Evolutionary conservation across 768 basidiomycete genomes (phyloP), one percentile per base, ranked within the genome.

Genomic region (Hygrocybe coccinea): DNA sequence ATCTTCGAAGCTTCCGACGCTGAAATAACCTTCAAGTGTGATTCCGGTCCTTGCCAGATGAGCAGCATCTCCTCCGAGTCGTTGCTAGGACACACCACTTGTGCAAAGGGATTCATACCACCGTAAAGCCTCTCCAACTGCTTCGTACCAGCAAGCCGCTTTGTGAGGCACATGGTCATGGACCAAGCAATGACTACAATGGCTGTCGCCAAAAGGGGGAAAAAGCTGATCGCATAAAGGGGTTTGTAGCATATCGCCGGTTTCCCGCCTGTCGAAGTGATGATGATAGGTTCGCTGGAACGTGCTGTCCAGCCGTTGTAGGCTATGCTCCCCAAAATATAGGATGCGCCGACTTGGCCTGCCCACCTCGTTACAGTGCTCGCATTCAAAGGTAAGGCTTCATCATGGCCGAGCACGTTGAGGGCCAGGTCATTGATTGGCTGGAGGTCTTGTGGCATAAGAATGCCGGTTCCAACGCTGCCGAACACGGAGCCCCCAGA

Each of bases 231-330:
- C 11, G 47, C 46, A 25, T 52, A 55, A 12, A 19, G 47, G 15
- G 47, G 46, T 19, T 33, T 34, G 24, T 55, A 55, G 37, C 54
- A 55, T n/a, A 34, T 36, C 33, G 24, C 54, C 15, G 21, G 52
- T 24, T 34, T 25, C 5, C 54, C 54, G 7, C 47, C 54, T 9
- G 54, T 55, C 33, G 50, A 53, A n/a, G 10, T 8, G 8, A 55
- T 34, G 19, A 29, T 21, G 10, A 55, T 50, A 10, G 46, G 48
- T 2, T 22, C 15, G 35, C 10, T 37, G 12, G n/a, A 14, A 8
- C 21, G 6, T 5, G 54, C 54, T 11, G 54, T 47, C 47, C 45
- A 55, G 9, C 54, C 54, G 37, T 55, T 55, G 47, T 52, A 55
- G 5, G n/a, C 54, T 17, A 50, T 9, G 22, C 48, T 55, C 12